Conservation (phyloP, 495 filamentous ascomycete species). For the Diplogelasinospora grovesii region DNA sequence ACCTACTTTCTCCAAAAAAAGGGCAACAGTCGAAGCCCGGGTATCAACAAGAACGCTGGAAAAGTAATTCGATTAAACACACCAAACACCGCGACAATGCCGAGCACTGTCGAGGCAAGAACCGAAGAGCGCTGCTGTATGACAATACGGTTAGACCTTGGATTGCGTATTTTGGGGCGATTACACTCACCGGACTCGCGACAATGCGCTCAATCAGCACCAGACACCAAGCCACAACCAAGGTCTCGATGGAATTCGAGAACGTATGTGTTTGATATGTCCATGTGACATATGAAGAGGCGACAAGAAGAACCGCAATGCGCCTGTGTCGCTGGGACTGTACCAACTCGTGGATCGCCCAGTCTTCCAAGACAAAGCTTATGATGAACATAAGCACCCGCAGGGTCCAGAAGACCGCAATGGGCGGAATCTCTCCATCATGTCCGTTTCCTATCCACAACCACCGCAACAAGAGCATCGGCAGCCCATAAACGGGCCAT, state of each 20-base stretch:
- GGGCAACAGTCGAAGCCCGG: constrained; percentile 71
- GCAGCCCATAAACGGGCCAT: constrained; percentile 88
- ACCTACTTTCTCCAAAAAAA: constrained; percentile 76
- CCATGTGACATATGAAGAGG: constrained; percentile 97
- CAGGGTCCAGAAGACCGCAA: constrained; percentile 80
- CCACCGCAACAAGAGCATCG: constrained; percentile 86
- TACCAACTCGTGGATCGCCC: constrained; percentile 89
- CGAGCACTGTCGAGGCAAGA: constrained; percentile 67
- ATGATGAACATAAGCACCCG: constrained; percentile 83
- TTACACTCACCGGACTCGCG: constrained; percentile 57
- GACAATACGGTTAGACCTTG: constrained; percentile 9
- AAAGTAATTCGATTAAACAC: constrained; percentile 96
- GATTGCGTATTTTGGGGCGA: background rate
- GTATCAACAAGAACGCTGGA: constrained; percentile 80
- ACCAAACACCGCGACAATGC: constrained; percentile 74
- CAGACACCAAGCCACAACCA: constrained; percentile 84
- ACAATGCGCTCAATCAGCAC: constrained; percentile 82
- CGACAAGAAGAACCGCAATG: constrained; percentile 69
- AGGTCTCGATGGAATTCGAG: constrained; percentile 92
- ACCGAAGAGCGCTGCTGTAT: constrained; percentile 64
- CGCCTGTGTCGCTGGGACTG: constrained; percentile 64
- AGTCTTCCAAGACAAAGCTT: constrained; percentile 95
- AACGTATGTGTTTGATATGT: constrained; percentile 98
- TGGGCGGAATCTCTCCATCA: constrained; percentile 54
- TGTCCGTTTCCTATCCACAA: constrained; percentile 61